Percentiles rank a stretch among this genome's conserved stretches.
Evolutionary conservation across 768 basidiomycete genomes (phyloP).

Genomic region (Paxillus involutus): DNA sequence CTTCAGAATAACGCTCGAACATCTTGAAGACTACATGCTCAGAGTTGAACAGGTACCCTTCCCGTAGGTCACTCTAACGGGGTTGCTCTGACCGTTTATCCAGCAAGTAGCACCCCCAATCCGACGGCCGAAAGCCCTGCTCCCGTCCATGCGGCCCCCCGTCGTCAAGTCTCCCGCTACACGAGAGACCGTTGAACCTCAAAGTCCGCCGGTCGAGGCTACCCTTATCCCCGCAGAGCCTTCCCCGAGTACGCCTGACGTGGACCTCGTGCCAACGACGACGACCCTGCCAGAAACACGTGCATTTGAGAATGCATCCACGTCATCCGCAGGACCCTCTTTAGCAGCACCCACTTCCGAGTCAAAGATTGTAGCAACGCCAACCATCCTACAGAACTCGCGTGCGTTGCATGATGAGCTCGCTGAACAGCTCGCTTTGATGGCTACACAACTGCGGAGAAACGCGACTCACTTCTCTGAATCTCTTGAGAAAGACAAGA

Average conservation of each 20-base stretch:
- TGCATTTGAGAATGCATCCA: conserved; percentile 3
- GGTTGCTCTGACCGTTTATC: background rate
- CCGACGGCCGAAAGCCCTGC: conserved; percentile 45
- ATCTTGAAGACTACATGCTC: conserved; percentile 51
- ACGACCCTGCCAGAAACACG: conserved; percentile 15
- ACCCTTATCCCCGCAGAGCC: conserved; percentile 25
- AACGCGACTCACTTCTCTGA: conserved; percentile 81
- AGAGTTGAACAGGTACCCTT: conserved; percentile 51
- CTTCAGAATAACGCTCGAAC: conserved; percentile 50
- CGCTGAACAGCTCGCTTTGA: conserved; percentile 69
- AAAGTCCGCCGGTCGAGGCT: conserved; percentile 16
- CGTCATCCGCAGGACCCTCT: conserved; percentile 20
- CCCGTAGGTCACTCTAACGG: background rate
- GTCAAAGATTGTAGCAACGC: conserved; percentile 33
- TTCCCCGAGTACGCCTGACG: conserved; percentile 13
- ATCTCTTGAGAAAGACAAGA: conserved; percentile 72
- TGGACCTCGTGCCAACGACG: conserved; percentile 41
- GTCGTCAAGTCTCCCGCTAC: conserved; percentile 6
- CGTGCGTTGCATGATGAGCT: conserved; percentile 71
- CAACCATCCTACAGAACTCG: conserved; percentile 53
- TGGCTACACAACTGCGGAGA: conserved; percentile 85
- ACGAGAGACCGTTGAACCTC: background rate
- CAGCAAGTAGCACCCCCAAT: conserved; percentile 44
- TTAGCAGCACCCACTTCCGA: conserved; percentile 30
- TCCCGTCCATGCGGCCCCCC: conserved; percentile 55